phyloP scores from a whole-genome alignment of 768 basidiomycete genomes.

The Russula dissimulans region DNA sequence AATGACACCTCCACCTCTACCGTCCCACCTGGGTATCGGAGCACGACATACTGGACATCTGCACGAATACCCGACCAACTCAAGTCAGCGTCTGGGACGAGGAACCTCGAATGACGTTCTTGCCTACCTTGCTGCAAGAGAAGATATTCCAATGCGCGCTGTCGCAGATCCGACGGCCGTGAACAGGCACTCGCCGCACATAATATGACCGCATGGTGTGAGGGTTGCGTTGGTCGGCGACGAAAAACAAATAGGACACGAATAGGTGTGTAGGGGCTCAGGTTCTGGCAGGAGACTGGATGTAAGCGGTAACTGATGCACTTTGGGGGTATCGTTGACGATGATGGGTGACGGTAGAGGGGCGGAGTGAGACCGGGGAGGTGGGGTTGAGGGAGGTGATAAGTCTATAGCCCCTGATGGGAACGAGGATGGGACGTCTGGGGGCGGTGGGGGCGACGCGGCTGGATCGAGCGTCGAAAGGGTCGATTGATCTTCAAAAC shows the following conservation, averaged over 20 bases:
- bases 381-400: background rate
- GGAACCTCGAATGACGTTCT: background rate
- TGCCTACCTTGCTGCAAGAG: conserved; percentile 17
- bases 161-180: conserved; percentile 16
- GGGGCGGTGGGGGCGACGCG: background rate
- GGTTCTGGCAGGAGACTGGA: background rate
- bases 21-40: conserved; percentile 18
- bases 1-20: conserved; percentile 19
- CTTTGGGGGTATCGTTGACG: background rate
- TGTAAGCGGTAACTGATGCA: background rate
- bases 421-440: background rate
- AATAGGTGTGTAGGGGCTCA: conserved; percentile 16
- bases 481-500: background rate
- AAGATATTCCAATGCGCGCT: conserved; percentile 13
- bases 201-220: conserved; percentile 20
- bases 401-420: background rate
- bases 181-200: conserved; percentile 21
- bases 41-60: conserved; percentile 21
- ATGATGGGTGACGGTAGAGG: conserved; percentile 6
- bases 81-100: background rate
- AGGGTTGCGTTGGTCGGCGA: conserved; percentile 18
- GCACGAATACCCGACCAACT: background rate
- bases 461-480: background rate
- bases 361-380: conserved; percentile 1
- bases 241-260: conserved; percentile 19